phyloP scores from a whole-genome alignment of 2,329 filamentous ascomycete species.

The Teratosphaeria zuluensis region DNA sequence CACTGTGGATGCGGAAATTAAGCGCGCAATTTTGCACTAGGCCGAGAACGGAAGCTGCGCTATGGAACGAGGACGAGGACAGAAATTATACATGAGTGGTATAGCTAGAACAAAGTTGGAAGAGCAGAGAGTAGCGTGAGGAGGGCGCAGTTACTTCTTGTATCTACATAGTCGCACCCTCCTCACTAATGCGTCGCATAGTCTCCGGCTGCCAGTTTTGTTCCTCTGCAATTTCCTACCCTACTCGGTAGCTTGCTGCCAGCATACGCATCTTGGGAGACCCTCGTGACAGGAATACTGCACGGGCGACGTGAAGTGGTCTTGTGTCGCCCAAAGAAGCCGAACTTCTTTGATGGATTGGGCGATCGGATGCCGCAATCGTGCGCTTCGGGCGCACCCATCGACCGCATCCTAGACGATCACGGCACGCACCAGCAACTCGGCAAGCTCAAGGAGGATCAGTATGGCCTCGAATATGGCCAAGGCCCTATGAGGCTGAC shows the following conservation, averaged over 20 bases:
- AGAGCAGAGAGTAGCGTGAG: neutral
- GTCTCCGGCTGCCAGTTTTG: neutral
- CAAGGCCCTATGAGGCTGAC: conserved; percentile 14
- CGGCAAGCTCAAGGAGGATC: too few relatives aligned
- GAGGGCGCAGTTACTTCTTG: neutral
- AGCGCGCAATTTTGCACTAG: neutral
- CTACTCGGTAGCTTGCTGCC: neutral
- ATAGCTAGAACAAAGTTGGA: neutral
- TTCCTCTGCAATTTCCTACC: neutral
- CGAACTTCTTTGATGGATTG: conserved; percentile 16
- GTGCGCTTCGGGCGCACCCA: too few relatives aligned
- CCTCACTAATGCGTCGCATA: neutral
- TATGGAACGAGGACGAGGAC: neutral
- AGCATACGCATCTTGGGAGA: neutral
- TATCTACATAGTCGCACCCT: neutral
- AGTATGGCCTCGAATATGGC: too few relatives aligned
- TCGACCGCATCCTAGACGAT: neutral
- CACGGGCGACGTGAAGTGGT: conserved; percentile 8
- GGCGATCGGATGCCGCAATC: too few relatives aligned
- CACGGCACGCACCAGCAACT: neutral
- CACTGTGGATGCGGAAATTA: neutral
- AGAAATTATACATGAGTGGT: neutral
- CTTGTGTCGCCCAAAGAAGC: conserved; percentile 18
- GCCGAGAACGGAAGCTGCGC: neutral
- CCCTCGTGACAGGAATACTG: too few relatives aligned